These are phyloP conservation scores for Penium margaritaceum DNA, from an alignment of 139 green algal species.

Conservation along the genomic window DNA sequence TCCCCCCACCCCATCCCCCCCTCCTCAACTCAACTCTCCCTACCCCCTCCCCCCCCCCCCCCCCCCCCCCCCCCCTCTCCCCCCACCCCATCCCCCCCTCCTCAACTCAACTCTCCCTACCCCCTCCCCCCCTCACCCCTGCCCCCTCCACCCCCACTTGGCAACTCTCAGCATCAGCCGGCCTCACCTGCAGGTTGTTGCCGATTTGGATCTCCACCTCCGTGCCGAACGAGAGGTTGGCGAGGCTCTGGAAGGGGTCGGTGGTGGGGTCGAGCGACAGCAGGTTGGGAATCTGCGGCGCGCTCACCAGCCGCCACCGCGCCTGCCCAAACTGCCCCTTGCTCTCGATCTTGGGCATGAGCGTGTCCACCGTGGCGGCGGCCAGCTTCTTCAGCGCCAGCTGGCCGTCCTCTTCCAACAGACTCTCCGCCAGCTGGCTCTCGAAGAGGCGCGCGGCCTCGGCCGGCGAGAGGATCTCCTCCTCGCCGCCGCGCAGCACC, in stretches of 20 bases:
- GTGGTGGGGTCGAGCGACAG: conserved; percentile 59
- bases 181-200: conserved; percentile 39
- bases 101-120: neutral
- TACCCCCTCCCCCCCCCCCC: neutral
- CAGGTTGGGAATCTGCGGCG: conserved; percentile 70
- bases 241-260: conserved; percentile 50
- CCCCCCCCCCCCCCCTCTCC: neutral
- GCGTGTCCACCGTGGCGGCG: conserved; percentile 67
- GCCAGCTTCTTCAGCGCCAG: conserved; percentile 81
- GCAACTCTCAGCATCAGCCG: neutral
- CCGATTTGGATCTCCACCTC: conserved; percentile 84
- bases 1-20: no score
- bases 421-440: conserved; percentile 70
- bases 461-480: conserved; percentile 6
- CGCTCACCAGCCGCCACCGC: conserved; percentile 79
- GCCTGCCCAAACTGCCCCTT: conserved; percentile 74
- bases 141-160: neutral
- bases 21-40: no score
- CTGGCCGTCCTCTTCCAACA: conserved; percentile 86
- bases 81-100: conserved; percentile 1
- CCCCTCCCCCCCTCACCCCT: neutral
- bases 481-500: neutral
- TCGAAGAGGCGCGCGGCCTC: conserved; percentile 86
- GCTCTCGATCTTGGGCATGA: conserved; percentile 92
- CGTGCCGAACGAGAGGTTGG: conserved; percentile 66